These are phyloP conservation scores for Aspergillus pseudoviridinutans DNA, from an alignment of 2,329 filamentous ascomycete genomes.

Conservation along the genomic window DNA sequence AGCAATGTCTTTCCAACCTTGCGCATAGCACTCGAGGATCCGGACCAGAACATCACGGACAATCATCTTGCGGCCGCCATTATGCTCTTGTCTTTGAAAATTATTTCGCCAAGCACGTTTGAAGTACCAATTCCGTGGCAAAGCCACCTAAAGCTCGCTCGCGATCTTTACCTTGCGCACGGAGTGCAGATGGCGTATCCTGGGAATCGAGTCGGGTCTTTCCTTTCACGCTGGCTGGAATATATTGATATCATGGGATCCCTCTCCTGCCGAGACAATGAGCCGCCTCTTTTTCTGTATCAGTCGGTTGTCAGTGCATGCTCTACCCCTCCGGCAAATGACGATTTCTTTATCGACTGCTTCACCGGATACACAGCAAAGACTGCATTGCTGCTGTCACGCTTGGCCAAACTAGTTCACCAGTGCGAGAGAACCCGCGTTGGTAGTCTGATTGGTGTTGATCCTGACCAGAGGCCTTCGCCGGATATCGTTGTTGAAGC, in stretches of 20 bases:
- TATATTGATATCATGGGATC: slow-evolving; percentile 78
- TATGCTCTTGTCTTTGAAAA: slow-evolving; percentile 79
- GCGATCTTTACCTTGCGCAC: slow-evolving; percentile 68
- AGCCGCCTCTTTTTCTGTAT: slow-evolving; percentile 51
- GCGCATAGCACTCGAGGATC: slow-evolving; percentile 61
- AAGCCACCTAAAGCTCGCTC: slow-evolving; percentile 69
- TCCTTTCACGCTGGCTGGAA: slow-evolving; percentile 77
- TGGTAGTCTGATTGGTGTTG: slow-evolving; percentile 49
- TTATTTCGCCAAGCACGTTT: slow-evolving; percentile 76
- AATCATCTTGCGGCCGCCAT: slow-evolving; percentile 75
- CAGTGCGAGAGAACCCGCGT: slow-evolving; percentile 65
- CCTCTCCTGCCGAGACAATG: slow-evolving; percentile 57
- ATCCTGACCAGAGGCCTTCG: slow-evolving; percentile 56
- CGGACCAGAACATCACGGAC: slow-evolving; percentile 62
- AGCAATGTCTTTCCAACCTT: slow-evolving; percentile 66
- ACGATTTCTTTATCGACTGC: slow-evolving; percentile 71
- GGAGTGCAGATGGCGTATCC: slow-evolving; percentile 54
- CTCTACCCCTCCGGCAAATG: slow-evolving; percentile 51
- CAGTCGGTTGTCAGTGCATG: slow-evolving; percentile 43
- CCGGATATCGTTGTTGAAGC: slow-evolving; percentile 55
- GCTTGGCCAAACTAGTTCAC: slow-evolving; percentile 67
- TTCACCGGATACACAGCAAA: slow-evolving; percentile 73
- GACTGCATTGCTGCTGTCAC: slow-evolving; percentile 66
- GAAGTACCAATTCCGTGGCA: slow-evolving; percentile 80
- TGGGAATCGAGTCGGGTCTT: slow-evolving; percentile 61